Evolutionary conservation across 805 yeast species (phyloP), one percentile per base, ranked within the genome.

Genomic region (Debaryomyces maramus): DNA sequence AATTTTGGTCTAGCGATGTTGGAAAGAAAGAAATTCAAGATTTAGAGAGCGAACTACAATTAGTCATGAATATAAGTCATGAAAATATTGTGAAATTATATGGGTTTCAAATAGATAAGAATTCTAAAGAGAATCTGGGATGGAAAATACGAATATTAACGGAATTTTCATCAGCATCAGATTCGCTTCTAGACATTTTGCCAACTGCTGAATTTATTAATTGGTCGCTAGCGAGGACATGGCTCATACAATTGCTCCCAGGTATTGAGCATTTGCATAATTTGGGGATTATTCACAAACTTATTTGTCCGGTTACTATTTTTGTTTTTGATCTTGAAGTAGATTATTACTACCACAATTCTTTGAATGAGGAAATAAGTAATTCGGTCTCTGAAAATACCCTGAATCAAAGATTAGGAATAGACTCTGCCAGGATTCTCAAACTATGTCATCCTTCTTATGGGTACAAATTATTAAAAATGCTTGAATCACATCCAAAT

Each of bases 211-310:
- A 80, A 3, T 75, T 75, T 33, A 75, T 88, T 6, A 83, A 79
- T 51, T 67, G 90, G 52, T 80, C 85, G 3, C 73, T 86, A 2
- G 95, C 95, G 0, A 77, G 98, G 47, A 74, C 83, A 5, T 93
- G 97, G 97, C 73, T 89, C 27, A 83, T 90, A 35, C 93, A 90
- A 56, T 51, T 93, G 4, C 65, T 93, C 24, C 97, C 93, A 45
- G 90, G 89, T 2, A 61, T 93, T 6, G 97, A 93, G 52, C 77
- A 77, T 38, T 58, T 93, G 9, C 97, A 93, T 59, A 89, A 88
- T 53, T 69, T 77, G n/a, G 97, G 98, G 1, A 64, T 87, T 37
- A 73, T 80, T 6, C 98, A 93, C 60, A 83, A 81, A 51, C 64
- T 76, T 33, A 65, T 93, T 2, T 77, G 81, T 36, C 67, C 84